Evolutionary conservation across 441 rosid species (phyloP), one percentile per base, ranked within the genome.

Genomic region (Corymbia calophylla): DNA sequence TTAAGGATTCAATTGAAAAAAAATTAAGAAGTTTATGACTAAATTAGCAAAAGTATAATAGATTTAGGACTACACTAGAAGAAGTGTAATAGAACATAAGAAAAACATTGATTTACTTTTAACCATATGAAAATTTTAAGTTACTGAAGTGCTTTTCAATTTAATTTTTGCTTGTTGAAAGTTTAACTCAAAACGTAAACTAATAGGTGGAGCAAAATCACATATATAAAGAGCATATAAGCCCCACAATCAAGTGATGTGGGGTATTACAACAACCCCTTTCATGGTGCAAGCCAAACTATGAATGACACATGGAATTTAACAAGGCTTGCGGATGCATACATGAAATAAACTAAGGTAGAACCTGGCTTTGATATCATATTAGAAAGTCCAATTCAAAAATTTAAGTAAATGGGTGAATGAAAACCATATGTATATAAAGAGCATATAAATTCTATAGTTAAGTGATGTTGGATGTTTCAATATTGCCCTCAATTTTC

Each of bases 1-100:
- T 39, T 56, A 9, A 56, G 0, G 29, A 56, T 23, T 56, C 29
- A 23, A 2, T 56, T 23, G 44, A 56, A 12, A 1, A 1, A 9
- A 56, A 56, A 56, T 56, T 56, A 0, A 56, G 10, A 56, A 0
- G 1, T 56, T 56, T 56, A 23, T 56, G 6, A 56, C 0, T 56
- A 6, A 18, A 54, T 54, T 18, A 9, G 4, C 0, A 18, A 0
- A 54, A 54, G 19, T 54, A 3, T 8, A 56, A 23, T 23, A 56
- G 4, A 13, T 56, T 56, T 39, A 39, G 44, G 44, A 39, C 44
- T 39, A 5, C 44, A 39, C 44, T 18, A 6, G 9, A 0, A 7
- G 0, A 54, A 54, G 19, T 54, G 1, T 8, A 56, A 23, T 23
- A 56, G 3, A 13, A 21, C 25, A 39, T 39, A 39, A 39, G 44